Evolutionary conservation across 2,329 filamentous ascomycete species (phyloP).

Genomic region (Botrytis tulipae): DNA sequence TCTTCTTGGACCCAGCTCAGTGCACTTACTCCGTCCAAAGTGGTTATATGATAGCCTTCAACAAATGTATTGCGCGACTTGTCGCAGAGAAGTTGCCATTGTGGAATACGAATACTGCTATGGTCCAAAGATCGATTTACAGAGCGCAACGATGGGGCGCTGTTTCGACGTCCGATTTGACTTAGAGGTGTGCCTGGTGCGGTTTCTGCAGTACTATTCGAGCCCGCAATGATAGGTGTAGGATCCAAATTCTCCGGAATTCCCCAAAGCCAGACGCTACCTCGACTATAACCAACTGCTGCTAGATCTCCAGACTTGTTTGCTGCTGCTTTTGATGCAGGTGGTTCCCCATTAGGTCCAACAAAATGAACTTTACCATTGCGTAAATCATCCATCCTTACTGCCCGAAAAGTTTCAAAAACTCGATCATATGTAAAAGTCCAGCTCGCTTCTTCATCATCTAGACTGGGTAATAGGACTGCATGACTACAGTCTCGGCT

Average conservation of each 20-base stretch:
- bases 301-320: slow-evolving; percentile 70
- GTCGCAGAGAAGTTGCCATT: slow-evolving; percentile 69
- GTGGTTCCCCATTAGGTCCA: slow-evolving; percentile 60
- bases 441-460: slow-evolving; percentile 66
- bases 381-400: slow-evolving; percentile 70
- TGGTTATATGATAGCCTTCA: slow-evolving; percentile 62
- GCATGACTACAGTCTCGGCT: slow-evolving; percentile 77
- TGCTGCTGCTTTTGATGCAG: slow-evolving; percentile 67
- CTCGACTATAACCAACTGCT: slow-evolving; percentile 65
- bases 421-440: slow-evolving; percentile 75
- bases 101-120: slow-evolving; percentile 48
- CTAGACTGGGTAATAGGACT: slow-evolving; percentile 53
- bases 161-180: slow-evolving; percentile 34
- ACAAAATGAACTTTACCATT: slow-evolving; percentile 80
- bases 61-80: slow-evolving; percentile 67
- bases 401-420: slow-evolving; percentile 75
- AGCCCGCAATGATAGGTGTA: slow-evolving; percentile 42
- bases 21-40: slow-evolving; percentile 63
- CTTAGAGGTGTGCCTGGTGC: slow-evolving; percentile 34
- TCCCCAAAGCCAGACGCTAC: slow-evolving; percentile 76
- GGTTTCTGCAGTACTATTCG: slow-evolving; percentile 36
- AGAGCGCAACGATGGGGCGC: slow-evolving; percentile 35
- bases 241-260: slow-evolving; percentile 71
- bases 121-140: slow-evolving; percentile 27
- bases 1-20: slow-evolving; percentile 69